Evolutionary conservation across 768 basidiomycete genomes (phyloP).

Genomic region (Mycena galopus): DNA sequence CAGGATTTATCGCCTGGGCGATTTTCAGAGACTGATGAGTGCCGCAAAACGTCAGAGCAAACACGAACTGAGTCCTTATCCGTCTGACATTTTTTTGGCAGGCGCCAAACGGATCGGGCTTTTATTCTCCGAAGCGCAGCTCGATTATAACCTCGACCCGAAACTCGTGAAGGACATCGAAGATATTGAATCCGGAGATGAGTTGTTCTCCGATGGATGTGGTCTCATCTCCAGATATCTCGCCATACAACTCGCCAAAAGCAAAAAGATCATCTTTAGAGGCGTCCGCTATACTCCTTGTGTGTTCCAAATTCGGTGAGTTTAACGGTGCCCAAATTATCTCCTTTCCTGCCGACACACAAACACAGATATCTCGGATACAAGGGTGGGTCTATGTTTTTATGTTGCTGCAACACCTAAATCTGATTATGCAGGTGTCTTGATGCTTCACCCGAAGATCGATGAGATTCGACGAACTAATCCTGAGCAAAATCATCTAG

Average conservation of each 20-base stretch:
- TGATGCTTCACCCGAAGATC: conserved; percentile 75
- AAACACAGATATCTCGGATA: conserved; percentile 71
- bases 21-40: conserved; percentile 73
- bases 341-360: background rate
- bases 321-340: background rate
- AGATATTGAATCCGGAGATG: conserved; percentile 69
- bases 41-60: conserved; percentile 67
- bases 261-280: conserved; percentile 68
- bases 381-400: conserved; percentile 58
- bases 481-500: conserved; percentile 53
- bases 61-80: no score
- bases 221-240: conserved; percentile 70
- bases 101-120: conserved; percentile 80
- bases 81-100: conserved; percentile 43
- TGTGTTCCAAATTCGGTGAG: conserved; percentile 74
- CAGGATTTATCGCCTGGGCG: conserved; percentile 69
- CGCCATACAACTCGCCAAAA: conserved; percentile 64
- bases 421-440: conserved; percentile 47
- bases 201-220: conserved; percentile 77
- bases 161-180: conserved; percentile 64
- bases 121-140: conserved; percentile 72
- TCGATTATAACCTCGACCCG: conserved; percentile 69
- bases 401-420: background rate
- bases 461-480: conserved; percentile 45
- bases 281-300: conserved; percentile 69